Base-by-base conservation (phyloP, 2,329 filamentous ascomycete genomes). In the Blastomyces silverae region DNA sequence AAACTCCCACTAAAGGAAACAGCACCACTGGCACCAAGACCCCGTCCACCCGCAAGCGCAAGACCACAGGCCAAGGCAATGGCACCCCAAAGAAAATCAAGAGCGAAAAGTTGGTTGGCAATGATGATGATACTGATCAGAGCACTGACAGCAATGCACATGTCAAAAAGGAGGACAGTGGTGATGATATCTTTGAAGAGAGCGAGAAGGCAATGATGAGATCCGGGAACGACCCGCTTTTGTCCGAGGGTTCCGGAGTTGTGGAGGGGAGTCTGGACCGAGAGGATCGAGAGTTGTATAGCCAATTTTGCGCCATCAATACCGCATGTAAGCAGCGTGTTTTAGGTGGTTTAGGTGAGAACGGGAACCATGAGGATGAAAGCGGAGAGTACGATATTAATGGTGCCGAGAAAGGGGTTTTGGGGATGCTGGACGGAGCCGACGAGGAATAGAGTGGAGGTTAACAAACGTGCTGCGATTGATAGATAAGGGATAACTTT, bases 1-100 rank as follows among this genome's bases (percentile, higher is more conserved):
- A 63, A 11, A 67, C 69, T 57, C 60, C 17, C 56, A 70, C 72
- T 59, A 74, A 76, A 67, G 53, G 68, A 55, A 67, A 70, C 67
- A 61, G 66, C 52, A 61, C 28, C 13, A 6, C 20, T n/a, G 53
- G 52, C 11, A 64, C 39, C 68, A 70, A 61, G 70, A 73, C 66
- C 66, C 64, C 57, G 17, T 39, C 34, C 13, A 66, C 63, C 25
- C 58, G 39, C 34, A 70, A 69, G 65, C 67, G 66, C 62, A 70
- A 68, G 62, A 53, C 44, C 17, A 59, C 39, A 2, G 53, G 8
- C 2, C 66, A 66, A 5, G 44, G 13, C 20, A 28, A 31, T 22
- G 28, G 28, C 42, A 48, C 42, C 25, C 15, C 17, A 8, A 69
- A 69, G 37, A 68, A 67, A 57, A 31, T 58, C 58, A 69, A 70